phyloP scores from a whole-genome alignment of 2,329 filamentous ascomycete species.

The Tolypocladium guangdongense region DNA sequence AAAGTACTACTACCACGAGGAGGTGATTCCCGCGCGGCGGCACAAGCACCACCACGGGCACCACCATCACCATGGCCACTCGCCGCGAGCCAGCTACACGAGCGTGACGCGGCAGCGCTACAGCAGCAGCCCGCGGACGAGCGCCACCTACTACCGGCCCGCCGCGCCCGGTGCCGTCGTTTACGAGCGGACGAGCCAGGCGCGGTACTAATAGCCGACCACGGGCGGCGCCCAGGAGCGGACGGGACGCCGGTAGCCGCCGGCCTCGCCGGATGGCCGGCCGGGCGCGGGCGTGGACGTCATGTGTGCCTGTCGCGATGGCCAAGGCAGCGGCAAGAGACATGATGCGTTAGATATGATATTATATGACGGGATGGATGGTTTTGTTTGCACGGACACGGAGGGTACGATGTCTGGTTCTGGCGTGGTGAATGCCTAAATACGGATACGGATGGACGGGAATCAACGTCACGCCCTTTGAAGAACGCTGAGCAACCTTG shows the following conservation, averaged over 20 bases:
- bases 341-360: too few relatives aligned
- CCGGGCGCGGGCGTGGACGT: not conserved
- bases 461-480: not conserved
- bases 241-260: not conserved
- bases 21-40: conserved; percentile 34
- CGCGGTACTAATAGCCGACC: conserved; percentile 13
- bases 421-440: not conserved
- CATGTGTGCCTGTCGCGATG: not conserved
- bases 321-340: too few relatives aligned
- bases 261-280: not conserved
- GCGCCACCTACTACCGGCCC: conserved; percentile 14
- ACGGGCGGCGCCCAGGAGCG: not conserved
- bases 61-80: conserved; percentile 21
- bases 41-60: conserved; percentile 24
- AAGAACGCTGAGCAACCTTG: not conserved
- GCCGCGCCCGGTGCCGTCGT: conserved; percentile 20
- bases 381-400: not conserved
- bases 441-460: not conserved
- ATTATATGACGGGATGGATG: not conserved
- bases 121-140: conserved; percentile 30
- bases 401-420: not conserved
- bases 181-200: conserved; percentile 27
- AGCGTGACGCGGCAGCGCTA: conserved; percentile 26
- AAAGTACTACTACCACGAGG: conserved; percentile 46
- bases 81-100: conserved; percentile 32